Conservation (phyloP, 306 rosid species). For the Malus orientalis region DNA sequence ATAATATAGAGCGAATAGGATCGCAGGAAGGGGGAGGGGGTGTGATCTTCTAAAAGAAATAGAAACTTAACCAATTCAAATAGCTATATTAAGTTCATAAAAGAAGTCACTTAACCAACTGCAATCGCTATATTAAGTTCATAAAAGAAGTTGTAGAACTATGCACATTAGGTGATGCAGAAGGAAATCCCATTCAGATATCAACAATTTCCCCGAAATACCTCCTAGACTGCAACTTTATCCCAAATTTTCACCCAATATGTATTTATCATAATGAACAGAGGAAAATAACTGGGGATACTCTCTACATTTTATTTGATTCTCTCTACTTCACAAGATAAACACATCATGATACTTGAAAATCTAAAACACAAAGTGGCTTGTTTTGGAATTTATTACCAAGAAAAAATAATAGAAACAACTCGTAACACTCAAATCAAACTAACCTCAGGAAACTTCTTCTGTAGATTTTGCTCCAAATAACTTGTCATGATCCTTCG, state of each 20-base stretch:
- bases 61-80: not conserved
- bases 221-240: not conserved
- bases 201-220: not conserved
- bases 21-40: not conserved
- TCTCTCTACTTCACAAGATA: not conserved
- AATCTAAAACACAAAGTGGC: too few relatives aligned
- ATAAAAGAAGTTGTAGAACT: not conserved
- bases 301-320: not conserved
- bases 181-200: not conserved
- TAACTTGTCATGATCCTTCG: conserved; percentile 43
- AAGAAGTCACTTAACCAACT: too few relatives aligned
- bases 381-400: not conserved
- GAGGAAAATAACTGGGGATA: not conserved
- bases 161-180: not conserved
- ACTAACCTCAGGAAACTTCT: conserved; percentile 59
- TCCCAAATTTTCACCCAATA: not conserved
- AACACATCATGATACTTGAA: not conserved
- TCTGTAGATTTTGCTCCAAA: conserved; percentile 44
- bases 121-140: not conserved
- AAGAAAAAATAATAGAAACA: not conserved
- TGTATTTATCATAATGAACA: not conserved
- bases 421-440: conserved; percentile 3
- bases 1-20: not conserved
- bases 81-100: too few relatives aligned
- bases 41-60: not conserved